These are phyloP conservation scores for Neonectria sp. DNA, from an alignment of 2,329 filamentous ascomycete genomes.

Conservation along the genomic window DNA sequence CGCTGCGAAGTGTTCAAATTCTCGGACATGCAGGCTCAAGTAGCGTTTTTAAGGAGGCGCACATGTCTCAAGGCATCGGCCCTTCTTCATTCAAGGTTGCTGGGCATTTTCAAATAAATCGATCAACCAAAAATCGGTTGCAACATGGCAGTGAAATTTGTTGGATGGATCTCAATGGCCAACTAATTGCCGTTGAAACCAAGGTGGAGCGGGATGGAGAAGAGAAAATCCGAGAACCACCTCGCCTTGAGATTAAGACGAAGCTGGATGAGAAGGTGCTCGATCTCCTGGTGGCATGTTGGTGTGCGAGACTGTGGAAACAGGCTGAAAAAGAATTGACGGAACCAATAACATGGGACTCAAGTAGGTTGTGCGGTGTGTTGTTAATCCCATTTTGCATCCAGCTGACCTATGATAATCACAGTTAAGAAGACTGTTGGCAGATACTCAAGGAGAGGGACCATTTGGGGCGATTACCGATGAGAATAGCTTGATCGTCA, in stretches of 20 bases:
- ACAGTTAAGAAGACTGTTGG: conserved; percentile 3
- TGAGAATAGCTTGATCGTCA: neutral
- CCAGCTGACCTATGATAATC: neutral
- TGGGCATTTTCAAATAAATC: conserved; percentile 43
- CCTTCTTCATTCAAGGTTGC: conserved; percentile 41
- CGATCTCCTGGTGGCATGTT: conserved; percentile 49
- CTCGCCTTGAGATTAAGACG: conserved; percentile 43
- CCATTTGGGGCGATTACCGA: neutral
- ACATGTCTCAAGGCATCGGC: conserved; percentile 36
- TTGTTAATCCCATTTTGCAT: neutral
- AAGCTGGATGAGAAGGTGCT: conserved; percentile 44
- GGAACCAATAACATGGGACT: conserved; percentile 44
- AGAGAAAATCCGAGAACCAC: conserved; percentile 32
- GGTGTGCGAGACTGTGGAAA: conserved; percentile 49
- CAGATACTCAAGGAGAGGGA: neutral
- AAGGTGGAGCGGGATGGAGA: conserved; percentile 38
- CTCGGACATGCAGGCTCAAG: conserved; percentile 41
- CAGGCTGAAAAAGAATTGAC: conserved; percentile 42
- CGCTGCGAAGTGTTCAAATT: conserved; percentile 32
- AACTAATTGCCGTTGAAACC: conserved; percentile 46
- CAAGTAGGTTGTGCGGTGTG: conserved; percentile 35
- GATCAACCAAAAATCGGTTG: conserved; percentile 37
- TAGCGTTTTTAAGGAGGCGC: conserved; percentile 36
- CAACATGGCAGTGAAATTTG: conserved; percentile 41
- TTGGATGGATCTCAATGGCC: conserved; percentile 44